Conservation (phyloP, 2,329 filamentous ascomycete species). For the Pseudopyrenochaeta lycopersici region DNA sequence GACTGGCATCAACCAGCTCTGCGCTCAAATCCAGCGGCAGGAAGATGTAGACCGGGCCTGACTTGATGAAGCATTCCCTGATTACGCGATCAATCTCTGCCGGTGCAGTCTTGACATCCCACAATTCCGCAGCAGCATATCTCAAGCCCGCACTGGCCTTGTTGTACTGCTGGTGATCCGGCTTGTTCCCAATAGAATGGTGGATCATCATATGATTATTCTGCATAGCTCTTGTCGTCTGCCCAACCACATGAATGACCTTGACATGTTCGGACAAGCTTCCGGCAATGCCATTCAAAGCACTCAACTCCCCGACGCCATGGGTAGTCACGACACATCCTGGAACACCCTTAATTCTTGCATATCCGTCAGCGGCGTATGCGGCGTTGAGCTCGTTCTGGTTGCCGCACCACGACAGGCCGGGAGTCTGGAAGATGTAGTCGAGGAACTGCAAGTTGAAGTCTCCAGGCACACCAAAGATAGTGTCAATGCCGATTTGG, state of each 20-base stretch:
- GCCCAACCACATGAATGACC: slow-evolving; percentile 57
- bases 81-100: slow-evolving; percentile 56
- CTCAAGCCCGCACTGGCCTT: slow-evolving; percentile 49
- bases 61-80: slow-evolving; percentile 54
- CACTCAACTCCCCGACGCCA: slow-evolving; percentile 64
- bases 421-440: slow-evolving; percentile 51
- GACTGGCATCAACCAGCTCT: slow-evolving; percentile 43
- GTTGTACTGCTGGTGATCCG: slow-evolving; percentile 54
- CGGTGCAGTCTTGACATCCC: slow-evolving; percentile 50
- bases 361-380: slow-evolving; percentile 68
- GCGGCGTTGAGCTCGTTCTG: slow-evolving; percentile 67
- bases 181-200: slow-evolving; percentile 54
- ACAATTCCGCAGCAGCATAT: slow-evolving; percentile 52
- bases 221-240: slow-evolving; percentile 55
- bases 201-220: slow-evolving; percentile 56
- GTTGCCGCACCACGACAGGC: slow-evolving; percentile 60
- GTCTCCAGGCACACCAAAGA: slow-evolving; percentile 57
- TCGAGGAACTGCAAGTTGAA: slow-evolving; percentile 58
- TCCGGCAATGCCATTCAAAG: slow-evolving; percentile 57
- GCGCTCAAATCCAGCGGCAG: slow-evolving; percentile 54
- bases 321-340: slow-evolving; percentile 66
- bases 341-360: slow-evolving; percentile 61
- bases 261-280: slow-evolving; percentile 55
- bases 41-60: slow-evolving; percentile 56
- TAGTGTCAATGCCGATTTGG: slow-evolving; percentile 51